Conservation (phyloP, 2,329 filamentous ascomycete species). For the Didymella pinodella region DNA sequence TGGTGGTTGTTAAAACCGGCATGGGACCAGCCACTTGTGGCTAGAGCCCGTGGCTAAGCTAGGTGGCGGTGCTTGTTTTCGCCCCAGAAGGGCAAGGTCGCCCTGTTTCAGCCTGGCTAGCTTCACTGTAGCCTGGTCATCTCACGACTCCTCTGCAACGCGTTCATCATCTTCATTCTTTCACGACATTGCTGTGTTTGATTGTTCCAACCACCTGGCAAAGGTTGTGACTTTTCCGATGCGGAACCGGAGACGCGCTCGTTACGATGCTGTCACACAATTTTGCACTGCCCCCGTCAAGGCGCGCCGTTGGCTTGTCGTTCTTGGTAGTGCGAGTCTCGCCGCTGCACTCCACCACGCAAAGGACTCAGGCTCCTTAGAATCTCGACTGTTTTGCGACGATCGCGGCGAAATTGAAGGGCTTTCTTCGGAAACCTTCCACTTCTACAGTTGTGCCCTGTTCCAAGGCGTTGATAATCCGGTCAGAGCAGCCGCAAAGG, state of each 20-base stretch:
- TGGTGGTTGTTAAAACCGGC: too few relatives aligned
- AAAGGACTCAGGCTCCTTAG: not conserved
- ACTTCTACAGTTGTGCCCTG: not conserved
- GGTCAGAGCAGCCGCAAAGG: constrained; percentile 1
- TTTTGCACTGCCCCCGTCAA: constrained; percentile 1
- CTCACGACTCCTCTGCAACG: not conserved
- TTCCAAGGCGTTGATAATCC: not conserved
- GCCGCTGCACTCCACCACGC: not conserved
- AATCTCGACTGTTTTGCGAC: not conserved
- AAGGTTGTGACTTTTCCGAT: not conserved
- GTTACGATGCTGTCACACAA: not conserved
- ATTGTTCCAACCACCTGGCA: too few relatives aligned
- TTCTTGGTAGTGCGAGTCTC: not conserved
- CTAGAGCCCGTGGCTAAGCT: too few relatives aligned
- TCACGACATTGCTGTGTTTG: too few relatives aligned
- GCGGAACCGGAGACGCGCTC: not conserved
- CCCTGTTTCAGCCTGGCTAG: not conserved
- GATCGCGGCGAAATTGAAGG: not conserved
- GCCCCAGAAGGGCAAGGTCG: too few relatives aligned
- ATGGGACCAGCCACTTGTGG: too few relatives aligned
- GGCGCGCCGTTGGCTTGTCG: not conserved
- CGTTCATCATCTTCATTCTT: not conserved
- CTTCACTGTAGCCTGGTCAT: constrained; percentile 1
- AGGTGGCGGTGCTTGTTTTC: too few relatives aligned
- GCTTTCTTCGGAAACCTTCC: not conserved